phyloP scores from a whole-genome alignment of 768 basidiomycete genomes.

The Cystofilobasidium macerans region DNA sequence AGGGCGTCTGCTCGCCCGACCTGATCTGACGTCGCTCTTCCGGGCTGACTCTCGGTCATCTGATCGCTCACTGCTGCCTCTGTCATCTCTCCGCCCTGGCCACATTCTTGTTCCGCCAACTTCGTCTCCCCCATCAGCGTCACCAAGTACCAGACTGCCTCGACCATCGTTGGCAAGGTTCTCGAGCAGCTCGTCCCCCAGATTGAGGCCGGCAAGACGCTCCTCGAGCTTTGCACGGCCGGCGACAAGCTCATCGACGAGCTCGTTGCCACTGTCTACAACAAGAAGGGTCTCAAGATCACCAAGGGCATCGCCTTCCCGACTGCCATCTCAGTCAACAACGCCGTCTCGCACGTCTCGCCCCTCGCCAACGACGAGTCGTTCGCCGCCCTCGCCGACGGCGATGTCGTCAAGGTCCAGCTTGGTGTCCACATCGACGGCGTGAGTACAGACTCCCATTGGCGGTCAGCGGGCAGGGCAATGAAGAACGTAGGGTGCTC shows the following conservation, averaged over 20 bases:
- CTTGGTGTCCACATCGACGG: conserved; percentile 97
- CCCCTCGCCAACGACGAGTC: conserved; percentile 67
- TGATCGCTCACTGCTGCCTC: background rate
- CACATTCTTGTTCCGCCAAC: background rate
- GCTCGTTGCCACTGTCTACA: conserved; percentile 73
- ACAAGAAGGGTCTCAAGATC: conserved; percentile 79
- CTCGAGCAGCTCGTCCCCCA: conserved; percentile 72
- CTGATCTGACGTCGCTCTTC: too few species aligned
- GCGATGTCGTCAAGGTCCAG: conserved; percentile 91
- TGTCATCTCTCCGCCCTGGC: background rate
- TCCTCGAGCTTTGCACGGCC: conserved; percentile 77
- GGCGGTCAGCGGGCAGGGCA: background rate
- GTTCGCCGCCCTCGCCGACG: conserved; percentile 42
- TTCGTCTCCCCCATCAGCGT: conserved; percentile 29
- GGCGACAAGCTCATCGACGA: conserved; percentile 89
- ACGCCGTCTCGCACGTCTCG: conserved; percentile 88
- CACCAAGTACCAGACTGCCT: conserved; percentile 61
- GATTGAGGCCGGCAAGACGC: conserved; percentile 66
- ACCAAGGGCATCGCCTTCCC: conserved; percentile 89
- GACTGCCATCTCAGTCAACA: conserved; percentile 86
- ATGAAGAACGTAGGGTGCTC: too few species aligned
- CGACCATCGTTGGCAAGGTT: conserved; percentile 75
- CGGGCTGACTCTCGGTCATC: background rate
- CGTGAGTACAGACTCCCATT: conserved; percentile 14
- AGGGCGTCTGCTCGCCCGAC: too few species aligned